These are phyloP conservation scores for Sequoiadendron giganteum DNA, from an alignment of 75 land plant genomes.

Conservation along the genomic window DNA sequence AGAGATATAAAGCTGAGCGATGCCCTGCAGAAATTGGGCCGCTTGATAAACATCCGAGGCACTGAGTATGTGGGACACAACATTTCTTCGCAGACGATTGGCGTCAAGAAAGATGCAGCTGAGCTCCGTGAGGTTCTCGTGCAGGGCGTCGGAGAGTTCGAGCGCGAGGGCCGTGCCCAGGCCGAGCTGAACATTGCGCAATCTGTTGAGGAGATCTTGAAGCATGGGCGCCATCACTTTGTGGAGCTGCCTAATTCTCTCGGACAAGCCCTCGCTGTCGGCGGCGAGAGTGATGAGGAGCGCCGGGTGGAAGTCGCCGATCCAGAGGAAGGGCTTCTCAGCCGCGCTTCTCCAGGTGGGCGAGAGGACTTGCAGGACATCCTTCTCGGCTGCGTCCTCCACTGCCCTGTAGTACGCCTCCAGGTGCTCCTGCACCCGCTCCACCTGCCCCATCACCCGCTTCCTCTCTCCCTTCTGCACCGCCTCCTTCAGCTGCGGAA, in stretches of 20 bases:
- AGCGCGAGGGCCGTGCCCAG: neutral
- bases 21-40: neutral
- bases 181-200: neutral
- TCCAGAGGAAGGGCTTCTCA: constrained; percentile 18
- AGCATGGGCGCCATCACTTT: neutral
- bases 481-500: constrained; percentile 5
- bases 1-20: neutral
- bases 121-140: neutral
- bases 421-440: neutral
- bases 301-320: constrained; percentile 28
- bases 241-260: neutral
- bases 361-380: constrained; percentile 13
- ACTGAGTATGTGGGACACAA: neutral
- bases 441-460: neutral
- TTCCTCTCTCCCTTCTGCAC: neutral
- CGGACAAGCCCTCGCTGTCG: neutral
- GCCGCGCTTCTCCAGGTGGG: constrained; percentile 11
- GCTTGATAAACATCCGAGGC: neutral
- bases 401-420: constrained; percentile 13
- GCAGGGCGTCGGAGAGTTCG: neutral
- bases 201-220: neutral
- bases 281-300: neutral
- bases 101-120: constrained; percentile 38
- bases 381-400: constrained; percentile 5
- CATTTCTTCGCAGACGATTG: constrained; percentile 12